Base-by-base conservation (phyloP, 2,329 filamentous ascomycete species). In the Cladosporium oxysporum region DNA sequence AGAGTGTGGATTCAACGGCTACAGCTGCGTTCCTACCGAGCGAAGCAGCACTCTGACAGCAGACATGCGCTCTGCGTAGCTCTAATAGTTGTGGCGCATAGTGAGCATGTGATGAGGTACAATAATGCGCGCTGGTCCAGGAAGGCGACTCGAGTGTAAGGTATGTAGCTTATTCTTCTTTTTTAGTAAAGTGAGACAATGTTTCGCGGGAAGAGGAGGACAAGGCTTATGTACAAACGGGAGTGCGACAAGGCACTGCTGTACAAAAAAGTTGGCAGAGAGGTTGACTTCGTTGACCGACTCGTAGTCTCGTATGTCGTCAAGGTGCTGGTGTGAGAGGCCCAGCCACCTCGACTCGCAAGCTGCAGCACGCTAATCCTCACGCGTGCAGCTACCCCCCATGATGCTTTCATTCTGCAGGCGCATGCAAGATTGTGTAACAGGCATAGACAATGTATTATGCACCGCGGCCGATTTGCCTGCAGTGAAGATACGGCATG, bases 161-260 rank as follows among this genome's bases (percentile, higher is more conserved):
- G 31, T 12, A 37, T 29, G 50, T 28, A 35, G 29, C 29, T 57
- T 21, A 26, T 26, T 26, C 23, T 26, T 26, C 23, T 26, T 26
- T 26, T 26, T 26, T 26, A 26, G 23, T 26, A 26, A 31, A 44
- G 57, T 47, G 28, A 59, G 57, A 47, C 57, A 59, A 59, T 59
- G 57, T 47, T 47, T 28, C 57, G 57, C 37, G 33, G 23, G 33
- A 41, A 21, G n/a, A 41, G 55, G n/a, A 33, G 2, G 41, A 47
- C 12, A 47, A 10, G n/a, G 41, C 41, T 47, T 41, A 58, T 59
- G 23, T 59, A 59, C 33, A 41, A 41, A 33, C 33, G 31, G 31
- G 12, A 58, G 26, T 41, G 55, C 52, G 28, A 31, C 50, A n/a
- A 33, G 23, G 23, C 23, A 26, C n/a, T n/a, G 18, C 16, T 37